Base-by-base conservation (phyloP, 805 yeast genomes). In the Candida tallmaniae region DNA sequence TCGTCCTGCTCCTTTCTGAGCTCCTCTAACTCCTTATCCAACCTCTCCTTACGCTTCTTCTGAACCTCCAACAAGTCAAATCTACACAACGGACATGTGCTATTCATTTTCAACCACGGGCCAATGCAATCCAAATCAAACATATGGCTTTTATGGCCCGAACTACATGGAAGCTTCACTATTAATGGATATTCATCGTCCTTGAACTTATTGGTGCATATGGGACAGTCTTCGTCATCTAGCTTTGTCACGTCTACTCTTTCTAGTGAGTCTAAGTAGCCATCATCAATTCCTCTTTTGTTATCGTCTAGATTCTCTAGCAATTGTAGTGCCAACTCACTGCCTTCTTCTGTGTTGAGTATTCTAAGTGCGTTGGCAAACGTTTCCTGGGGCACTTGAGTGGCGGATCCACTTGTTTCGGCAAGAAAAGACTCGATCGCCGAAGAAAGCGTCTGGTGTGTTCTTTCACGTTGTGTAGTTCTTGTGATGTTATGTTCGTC, bases 111-210 rank as follows among this genome's bases (percentile, higher is more conserved):
- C 34, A 90, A 65, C 97, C 97, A 89, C 0, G 95, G 93, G 0
- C 83, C 81, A 24, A 90, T 78, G 54, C 97, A 89, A 46, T 90
- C 97, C 44, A 88, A 65, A 53, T 89, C 97, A 57, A 84, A 89
- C 27, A 70, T 70, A 56, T 89, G 97, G 20, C 15, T 26, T 23
- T 65, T 70, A 9, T 35, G 29, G 11, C 39, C 39, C 29, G 51
- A 59, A 11, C 48, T 44, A 57, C 97, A 89, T 5, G 82, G 80
- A 17, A 89, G 65, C 45, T 72, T 65, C 12, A 87, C 96, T 9
- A 89, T 78, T 31, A 89, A 62, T 2, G 96, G 96, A 48, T 81
- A 80, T 29, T 76, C 65, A 51, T 87, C 95, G 22, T 78, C 82
- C 3, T 72, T 62, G 48, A 77, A 89, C 38, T 72, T 74, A 43